A percentile compares a stretch with the other conserved stretches of the same genome.
Evolutionary conservation across 176 grass and related monocot genomes (phyloP).

Genomic region (Avena insularis): DNA sequence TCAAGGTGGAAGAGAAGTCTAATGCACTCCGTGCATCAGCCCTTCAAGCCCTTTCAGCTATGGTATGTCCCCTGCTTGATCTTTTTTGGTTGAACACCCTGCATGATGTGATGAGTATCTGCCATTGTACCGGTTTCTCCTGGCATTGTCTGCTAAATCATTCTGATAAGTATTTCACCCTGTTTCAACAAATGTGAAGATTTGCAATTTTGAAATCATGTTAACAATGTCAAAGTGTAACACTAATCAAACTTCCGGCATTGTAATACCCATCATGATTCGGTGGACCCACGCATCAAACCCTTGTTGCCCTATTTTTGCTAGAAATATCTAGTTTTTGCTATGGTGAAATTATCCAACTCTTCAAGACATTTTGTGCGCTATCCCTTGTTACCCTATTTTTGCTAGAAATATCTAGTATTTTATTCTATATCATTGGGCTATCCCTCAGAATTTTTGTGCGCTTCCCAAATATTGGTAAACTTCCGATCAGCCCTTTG

Average conservation of each 20-base stretch:
- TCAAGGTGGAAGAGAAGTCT: constrained; percentile 60
- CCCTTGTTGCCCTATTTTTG: background rate
- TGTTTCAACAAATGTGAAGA: background rate
- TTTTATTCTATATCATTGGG: background rate
- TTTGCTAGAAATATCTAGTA: background rate
- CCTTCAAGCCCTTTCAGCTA: constrained; percentile 77
- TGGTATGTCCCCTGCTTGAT: constrained; percentile 64
- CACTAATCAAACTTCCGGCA: background rate
- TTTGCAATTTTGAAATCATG: background rate
- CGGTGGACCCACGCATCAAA: background rate
- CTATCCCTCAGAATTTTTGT: background rate
- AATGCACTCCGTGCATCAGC: constrained; percentile 52
- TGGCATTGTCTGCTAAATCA: background rate
- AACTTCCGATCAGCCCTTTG: background rate
- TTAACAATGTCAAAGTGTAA: background rate
- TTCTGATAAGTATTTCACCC: background rate
- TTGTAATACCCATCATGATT: background rate
- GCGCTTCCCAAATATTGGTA: background rate
- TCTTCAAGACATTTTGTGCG: background rate
- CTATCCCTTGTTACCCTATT: no score
- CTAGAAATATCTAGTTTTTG: background rate
- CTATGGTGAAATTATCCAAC: background rate
- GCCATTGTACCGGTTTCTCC: background rate
- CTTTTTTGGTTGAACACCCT: constrained; percentile 50
- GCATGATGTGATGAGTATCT: background rate